Conservation (phyloP, 495 filamentous ascomycete genomes). For the Xylaria palmicola region DNA sequence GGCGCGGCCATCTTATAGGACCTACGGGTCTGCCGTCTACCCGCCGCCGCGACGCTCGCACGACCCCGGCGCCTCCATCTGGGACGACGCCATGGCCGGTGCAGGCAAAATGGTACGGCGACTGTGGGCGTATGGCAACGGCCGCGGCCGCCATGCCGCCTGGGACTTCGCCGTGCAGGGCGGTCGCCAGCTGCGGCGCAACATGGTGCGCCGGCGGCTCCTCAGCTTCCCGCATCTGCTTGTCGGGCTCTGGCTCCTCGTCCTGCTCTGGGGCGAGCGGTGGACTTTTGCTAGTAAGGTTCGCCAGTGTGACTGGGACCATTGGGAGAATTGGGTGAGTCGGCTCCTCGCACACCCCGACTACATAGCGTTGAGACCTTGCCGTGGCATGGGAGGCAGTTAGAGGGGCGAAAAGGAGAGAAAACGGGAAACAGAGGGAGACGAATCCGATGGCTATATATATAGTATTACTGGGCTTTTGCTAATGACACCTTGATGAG, state of each 20-base stretch:
- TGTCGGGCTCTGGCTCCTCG: slow-evolving; percentile 69
- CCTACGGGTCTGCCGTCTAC: slow-evolving; percentile 25
- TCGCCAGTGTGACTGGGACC: slow-evolving; percentile 72
- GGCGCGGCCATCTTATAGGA: slow-evolving; percentile 39
- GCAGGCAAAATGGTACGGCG: slow-evolving; percentile 23
- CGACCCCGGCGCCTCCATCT: slow-evolving; percentile 28
- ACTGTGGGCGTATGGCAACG: slow-evolving; percentile 34
- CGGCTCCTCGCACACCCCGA: neutral
- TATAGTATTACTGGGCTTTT: neutral
- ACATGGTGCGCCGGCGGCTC: slow-evolving; percentile 44
- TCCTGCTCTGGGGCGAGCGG: slow-evolving; percentile 86
- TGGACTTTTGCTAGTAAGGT: slow-evolving; percentile 68
- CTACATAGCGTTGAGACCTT: neutral
- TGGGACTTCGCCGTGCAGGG: slow-evolving; percentile 24
- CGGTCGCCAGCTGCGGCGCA: slow-evolving; percentile 35
- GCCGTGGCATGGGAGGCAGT: neutral
- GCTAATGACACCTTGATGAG: slow-evolving; percentile 11
- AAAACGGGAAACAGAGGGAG: neutral
- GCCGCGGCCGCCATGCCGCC: slow-evolving; percentile 35
- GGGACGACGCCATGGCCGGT: slow-evolving; percentile 29
- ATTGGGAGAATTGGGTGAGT: slow-evolving; percentile 92
- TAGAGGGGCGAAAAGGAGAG: neutral
- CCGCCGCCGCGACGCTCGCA: slow-evolving; percentile 13
- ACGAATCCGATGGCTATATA: neutral
- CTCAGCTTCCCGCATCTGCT: slow-evolving; percentile 65